Evolutionary conservation across 371 early-diverging fungal species (phyloP).

Genomic region (Apophysomyces variabilis): DNA sequence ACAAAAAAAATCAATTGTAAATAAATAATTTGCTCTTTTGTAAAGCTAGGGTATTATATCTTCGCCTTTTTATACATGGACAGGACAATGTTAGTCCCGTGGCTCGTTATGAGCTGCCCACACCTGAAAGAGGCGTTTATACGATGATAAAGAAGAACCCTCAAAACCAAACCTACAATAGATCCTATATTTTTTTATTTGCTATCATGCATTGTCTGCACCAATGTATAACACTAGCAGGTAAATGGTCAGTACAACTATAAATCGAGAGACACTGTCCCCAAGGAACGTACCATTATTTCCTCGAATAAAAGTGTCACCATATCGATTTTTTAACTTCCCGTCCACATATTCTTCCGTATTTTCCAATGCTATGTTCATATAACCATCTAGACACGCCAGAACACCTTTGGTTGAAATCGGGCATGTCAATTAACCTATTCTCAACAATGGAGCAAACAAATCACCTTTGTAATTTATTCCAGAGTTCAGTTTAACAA

Average conservation of each 20-base stretch:
- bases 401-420: constrained; percentile 69
- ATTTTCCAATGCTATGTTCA: constrained; percentile 97
- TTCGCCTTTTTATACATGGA: constrained; percentile 52
- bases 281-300: constrained; percentile 81
- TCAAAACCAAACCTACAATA: background rate
- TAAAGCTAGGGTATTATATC: constrained; percentile 24
- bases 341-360: constrained; percentile 97
- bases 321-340: constrained; percentile 87
- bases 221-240: constrained; percentile 52
- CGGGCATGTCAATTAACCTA: background rate
- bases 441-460: background rate
- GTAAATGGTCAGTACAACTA: background rate
- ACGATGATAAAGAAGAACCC: too few species aligned
- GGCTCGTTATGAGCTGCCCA: constrained; percentile 36
- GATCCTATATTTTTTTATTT: constrained; percentile 15
- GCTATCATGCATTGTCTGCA: constrained; percentile 38
- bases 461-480: constrained; percentile 87
- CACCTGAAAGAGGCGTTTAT: constrained; percentile 51
- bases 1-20: constrained; percentile 14
- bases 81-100: constrained; percentile 46
- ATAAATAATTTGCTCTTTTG: background rate
- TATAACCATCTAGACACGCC: constrained; percentile 98
- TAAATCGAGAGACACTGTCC: too few species aligned
- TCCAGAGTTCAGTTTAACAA: constrained; percentile 93
- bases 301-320: constrained; percentile 96